Base-by-base conservation (phyloP, 768 basidiomycete species). In the Collybia sp. region DNA sequence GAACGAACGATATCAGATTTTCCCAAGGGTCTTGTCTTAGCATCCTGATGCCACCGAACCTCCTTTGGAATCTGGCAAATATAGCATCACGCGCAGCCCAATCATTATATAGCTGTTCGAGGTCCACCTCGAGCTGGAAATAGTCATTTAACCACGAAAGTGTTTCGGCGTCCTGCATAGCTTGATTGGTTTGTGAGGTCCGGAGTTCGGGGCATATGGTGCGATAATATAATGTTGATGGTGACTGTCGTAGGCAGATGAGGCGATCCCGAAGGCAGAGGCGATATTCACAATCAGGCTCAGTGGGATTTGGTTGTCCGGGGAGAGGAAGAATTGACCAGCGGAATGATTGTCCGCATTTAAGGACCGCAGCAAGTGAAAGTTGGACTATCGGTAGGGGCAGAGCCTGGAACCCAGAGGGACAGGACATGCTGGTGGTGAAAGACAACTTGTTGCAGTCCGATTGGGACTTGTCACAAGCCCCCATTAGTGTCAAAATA, bases 11-110 rank as follows among this genome's bases (percentile, higher is more conserved):
- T 37, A 97, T 68, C 20, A 98, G 76, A 56, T 89, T 94, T 67
- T 98, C 95, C 85, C 92, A 98, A 53, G 92, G 91, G 59, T 95
- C 93, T 65, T 98, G 94, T 57, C 89, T 75, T 34, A 98, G 64
- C 48, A 97, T 83, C 44, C 94, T 68, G 38, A 95, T 88, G 6
- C 96, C 96, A 46, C 75, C 63, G 51, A 93, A 88, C 15, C 85
- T 75, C 16, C 76, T 67, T 49, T 73, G 73, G 31, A 85, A 63
- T 32, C 64, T 71, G 17, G 77, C 70, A 60, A 98, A 96, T 44
- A 93, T 81, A 25, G 75, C 68, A 57, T 99, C 96, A 39, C 73
- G 68, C 13, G 57, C 53, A 30, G 79, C 69, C 95, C 95, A 99
- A 50, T 83, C 67, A 15, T 71, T 65, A 59, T 97, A 97, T 2